A percentile compares a stretch with the other conserved stretches of the same genome.
phyloP scores from a whole-genome alignment of 192 early-diverging fungal species.

The Endogone sp. region DNA sequence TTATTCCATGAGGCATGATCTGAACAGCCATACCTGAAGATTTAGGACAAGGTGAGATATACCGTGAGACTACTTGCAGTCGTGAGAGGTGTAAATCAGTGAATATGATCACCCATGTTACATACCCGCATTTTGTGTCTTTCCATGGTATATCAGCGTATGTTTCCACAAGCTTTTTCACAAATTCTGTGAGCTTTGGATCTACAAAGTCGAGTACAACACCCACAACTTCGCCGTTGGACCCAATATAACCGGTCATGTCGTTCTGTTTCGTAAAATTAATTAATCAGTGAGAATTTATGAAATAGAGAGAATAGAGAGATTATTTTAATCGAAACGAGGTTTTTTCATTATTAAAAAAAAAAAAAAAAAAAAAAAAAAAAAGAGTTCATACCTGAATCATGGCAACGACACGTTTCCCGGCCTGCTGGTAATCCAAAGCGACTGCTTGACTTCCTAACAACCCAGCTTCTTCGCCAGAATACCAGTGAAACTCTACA shows the following conservation, averaged over 20 bases:
- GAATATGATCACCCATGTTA: neutral
- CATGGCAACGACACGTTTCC: constrained; percentile 66
- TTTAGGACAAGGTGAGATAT: too few species aligned
- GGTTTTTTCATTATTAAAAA: too few species aligned
- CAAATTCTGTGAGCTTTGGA: constrained; percentile 42
- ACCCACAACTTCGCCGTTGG: constrained; percentile 65
- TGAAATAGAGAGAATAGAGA: neutral
- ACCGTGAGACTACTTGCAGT: too few species aligned
- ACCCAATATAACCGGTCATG: constrained; percentile 86
- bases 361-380: neutral
- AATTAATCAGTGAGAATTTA: too few species aligned
- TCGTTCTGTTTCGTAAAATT: constrained; percentile 60
- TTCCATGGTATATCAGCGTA: constrained; percentile 68
- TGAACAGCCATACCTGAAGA: constrained; percentile 47
- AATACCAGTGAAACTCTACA: constrained; percentile 98
- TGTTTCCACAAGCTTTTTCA: constrained; percentile 49
- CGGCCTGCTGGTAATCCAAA: constrained; percentile 54
- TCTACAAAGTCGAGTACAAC: constrained; percentile 84
- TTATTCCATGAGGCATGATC: constrained; percentile 93
- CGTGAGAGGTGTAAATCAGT: too few species aligned
- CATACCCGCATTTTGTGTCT: constrained; percentile 86
- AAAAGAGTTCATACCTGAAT: constrained; percentile 73
- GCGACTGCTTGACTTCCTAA: constrained; percentile 87
- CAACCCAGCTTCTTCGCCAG: constrained; percentile 87
- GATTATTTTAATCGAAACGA: neutral